Percentiles rank a stretch among this genome's conserved stretches.
phyloP scores from a whole-genome alignment of 2,329 filamentous ascomycete genomes.

The Aspergillus hortae region DNA sequence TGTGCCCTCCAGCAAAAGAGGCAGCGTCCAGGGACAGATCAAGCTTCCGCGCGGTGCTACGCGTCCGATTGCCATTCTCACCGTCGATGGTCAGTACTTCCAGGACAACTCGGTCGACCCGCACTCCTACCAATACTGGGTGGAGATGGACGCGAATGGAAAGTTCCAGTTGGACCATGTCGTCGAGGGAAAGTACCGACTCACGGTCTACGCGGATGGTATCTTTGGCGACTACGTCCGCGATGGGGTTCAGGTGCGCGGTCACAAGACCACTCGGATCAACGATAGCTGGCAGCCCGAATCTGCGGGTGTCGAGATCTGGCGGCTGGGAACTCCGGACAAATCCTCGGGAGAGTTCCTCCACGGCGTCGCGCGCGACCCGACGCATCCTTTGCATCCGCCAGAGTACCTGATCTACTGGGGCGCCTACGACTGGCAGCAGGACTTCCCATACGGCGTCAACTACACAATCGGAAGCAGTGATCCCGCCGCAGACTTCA shows the following conservation, averaged over 20 bases:
- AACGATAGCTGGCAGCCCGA: slow-evolving; percentile 53
- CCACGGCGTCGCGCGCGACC: slow-evolving; percentile 53
- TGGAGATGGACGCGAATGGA: slow-evolving; percentile 47
- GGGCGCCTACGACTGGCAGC: slow-evolving; percentile 56
- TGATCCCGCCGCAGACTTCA: slow-evolving; percentile 50
- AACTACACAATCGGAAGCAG: slow-evolving; percentile 56
- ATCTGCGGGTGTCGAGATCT: slow-evolving; percentile 56
- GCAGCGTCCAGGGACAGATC: slow-evolving; percentile 50
- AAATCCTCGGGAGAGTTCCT: slow-evolving; percentile 59
- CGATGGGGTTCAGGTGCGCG: slow-evolving; percentile 48
- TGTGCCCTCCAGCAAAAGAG: slow-evolving; percentile 51
- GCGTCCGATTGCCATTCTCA: slow-evolving; percentile 55
- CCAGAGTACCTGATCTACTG: slow-evolving; percentile 62
- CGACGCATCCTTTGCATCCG: slow-evolving; percentile 49
- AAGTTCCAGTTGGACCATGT: slow-evolving; percentile 52
- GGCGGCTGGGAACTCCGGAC: slow-evolving; percentile 61
- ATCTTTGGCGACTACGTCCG: slow-evolving; percentile 59
- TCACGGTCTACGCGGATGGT: slow-evolving; percentile 61
- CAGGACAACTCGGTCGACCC: slow-evolving; percentile 58
- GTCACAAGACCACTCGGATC: slow-evolving; percentile 38
- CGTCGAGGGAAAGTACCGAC: slow-evolving; percentile 56
- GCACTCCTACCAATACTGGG: slow-evolving; percentile 62
- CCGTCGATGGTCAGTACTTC: slow-evolving; percentile 51
- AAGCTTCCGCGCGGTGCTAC: slow-evolving; percentile 51
- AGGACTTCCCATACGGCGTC: slow-evolving; percentile 59